phyloP scores from a whole-genome alignment of 2,329 filamentous ascomycete species.

The Knoxdaviesia proteae region DNA sequence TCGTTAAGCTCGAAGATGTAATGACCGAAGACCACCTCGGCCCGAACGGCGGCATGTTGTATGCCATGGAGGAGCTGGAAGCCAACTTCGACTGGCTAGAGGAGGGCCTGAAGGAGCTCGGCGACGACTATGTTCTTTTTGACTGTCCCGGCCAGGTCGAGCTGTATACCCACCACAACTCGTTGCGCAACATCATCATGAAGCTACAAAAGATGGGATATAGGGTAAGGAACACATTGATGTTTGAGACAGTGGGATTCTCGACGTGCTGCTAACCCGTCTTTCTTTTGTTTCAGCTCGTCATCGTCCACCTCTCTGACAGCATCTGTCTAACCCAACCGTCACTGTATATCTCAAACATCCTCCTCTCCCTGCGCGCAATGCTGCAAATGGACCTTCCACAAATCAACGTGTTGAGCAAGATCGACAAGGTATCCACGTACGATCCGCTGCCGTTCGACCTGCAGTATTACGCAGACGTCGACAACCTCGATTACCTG shows the following conservation, averaged over 20 bases:
- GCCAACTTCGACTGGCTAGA: slow-evolving; percentile 87
- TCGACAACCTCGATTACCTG: slow-evolving; percentile 76
- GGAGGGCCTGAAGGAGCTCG: slow-evolving; percentile 55
- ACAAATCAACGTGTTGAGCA: slow-evolving; percentile 87
- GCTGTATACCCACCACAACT: slow-evolving; percentile 87
- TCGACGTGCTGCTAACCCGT: no score
- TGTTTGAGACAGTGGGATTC: no score
- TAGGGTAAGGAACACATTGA: slow-evolving; percentile 38
- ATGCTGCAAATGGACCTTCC: slow-evolving; percentile 98
- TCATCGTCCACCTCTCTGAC: slow-evolving; percentile 83
- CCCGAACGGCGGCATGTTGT: slow-evolving; percentile 80
- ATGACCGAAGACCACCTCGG: slow-evolving; percentile 83
- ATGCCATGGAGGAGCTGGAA: slow-evolving; percentile 87
- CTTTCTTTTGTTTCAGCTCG: slow-evolving; percentile 36
- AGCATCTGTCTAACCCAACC: slow-evolving; percentile 85
- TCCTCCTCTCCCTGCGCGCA: slow-evolving; percentile 77
- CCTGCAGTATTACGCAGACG: slow-evolving; percentile 91
- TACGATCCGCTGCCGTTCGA: slow-evolving; percentile 85
- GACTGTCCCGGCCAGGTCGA: slow-evolving; percentile 96
- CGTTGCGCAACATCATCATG: slow-evolving; percentile 79
- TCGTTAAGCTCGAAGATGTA: slow-evolving; percentile 82
- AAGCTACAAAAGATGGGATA: slow-evolving; percentile 79
- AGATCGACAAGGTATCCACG: slow-evolving; percentile 80
- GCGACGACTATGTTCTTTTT: slow-evolving; percentile 83
- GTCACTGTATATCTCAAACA: slow-evolving; percentile 83